Evolutionary conservation across 1,139 yeast genomes (phyloP), one percentile per base, ranked within the genome.

Genomic region (Taphrina populina): DNA sequence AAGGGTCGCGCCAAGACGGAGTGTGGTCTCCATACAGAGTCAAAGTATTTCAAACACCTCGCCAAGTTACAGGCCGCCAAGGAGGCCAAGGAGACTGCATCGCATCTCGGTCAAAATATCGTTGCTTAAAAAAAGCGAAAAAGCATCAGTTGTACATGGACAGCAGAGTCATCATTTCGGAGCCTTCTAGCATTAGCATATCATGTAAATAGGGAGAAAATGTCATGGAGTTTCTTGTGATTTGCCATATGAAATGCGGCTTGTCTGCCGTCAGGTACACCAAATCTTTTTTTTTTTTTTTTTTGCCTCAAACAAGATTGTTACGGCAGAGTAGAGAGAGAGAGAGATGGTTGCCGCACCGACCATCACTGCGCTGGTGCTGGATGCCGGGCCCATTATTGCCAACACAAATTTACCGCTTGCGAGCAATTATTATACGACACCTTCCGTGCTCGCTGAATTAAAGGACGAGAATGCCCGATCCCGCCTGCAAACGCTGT

Each of bases 351-450:
- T 34, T 4, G n/a, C 52, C 15, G n/a, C 33, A 7, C 53, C 56
- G n/a, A 21, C 19, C 26, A 55, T 55, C 19, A 32, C 35, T 13
- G 21, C 82, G 1, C 73, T 92, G 58, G 84, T 92, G 13, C 76
- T 92, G 62, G 98, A 92, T 76, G 96, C 97, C 5, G 95, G 95
- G 56, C 98, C 98, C 8, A 73, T 92, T 64, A 84, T 92, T 64
- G 84, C 95, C 1, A 76, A 88, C 1, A 79, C 82, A 30, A 75
- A 56, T 8, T 17, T 51, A 4, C 45, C 45, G 15, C 34, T 45
- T 19, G 96, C 95, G 0, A 70, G 76, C 21, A 70, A 71, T 17
- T 87, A 85, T 66, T 85, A 76, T 68, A 90, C 97, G 11, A 88
- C 97, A 0, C 97, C 97, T 1, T 90, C 96, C 0, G 97, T 94